phyloP scores from a whole-genome alignment of 306 rosid species.

The Mimosa pudica region DNA sequence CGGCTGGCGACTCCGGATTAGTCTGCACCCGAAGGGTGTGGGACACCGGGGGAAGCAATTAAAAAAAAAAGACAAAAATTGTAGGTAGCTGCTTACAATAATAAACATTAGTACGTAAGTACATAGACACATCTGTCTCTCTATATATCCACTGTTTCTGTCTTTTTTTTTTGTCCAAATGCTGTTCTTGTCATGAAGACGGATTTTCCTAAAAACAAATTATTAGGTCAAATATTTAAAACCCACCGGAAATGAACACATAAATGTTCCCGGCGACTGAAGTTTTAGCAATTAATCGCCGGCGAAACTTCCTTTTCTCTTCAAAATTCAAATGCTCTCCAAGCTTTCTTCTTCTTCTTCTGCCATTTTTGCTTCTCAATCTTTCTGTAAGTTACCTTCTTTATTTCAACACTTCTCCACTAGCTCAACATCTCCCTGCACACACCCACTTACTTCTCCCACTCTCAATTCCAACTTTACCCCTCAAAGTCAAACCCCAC shows the following conservation, averaged over 20 bases:
- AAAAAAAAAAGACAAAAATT: too few relatives aligned
- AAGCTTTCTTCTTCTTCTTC: constrained; percentile 9
- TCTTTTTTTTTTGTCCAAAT: too few relatives aligned
- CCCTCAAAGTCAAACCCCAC: constrained; percentile 18
- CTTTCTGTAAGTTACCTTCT: constrained; percentile 25
- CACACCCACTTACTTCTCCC: neutral
- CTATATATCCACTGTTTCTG: too few relatives aligned
- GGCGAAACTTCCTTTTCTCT: neutral
- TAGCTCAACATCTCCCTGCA: constrained; percentile 9
- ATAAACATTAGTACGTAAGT: too few relatives aligned
- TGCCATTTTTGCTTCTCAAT: neutral
- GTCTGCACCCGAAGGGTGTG: too few relatives aligned
- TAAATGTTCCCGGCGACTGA: neutral
- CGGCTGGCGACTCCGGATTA: too few relatives aligned
- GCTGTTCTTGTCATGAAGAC: too few relatives aligned
- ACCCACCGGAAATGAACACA: neutral
- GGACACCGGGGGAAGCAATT: too few relatives aligned
- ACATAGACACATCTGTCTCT: too few relatives aligned
- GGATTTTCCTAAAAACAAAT: too few relatives aligned
- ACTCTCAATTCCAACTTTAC: constrained; percentile 18
- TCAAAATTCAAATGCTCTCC: constrained; percentile 9
- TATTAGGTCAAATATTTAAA: too few relatives aligned
- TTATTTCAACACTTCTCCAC: constrained; percentile 20
- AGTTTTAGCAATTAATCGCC: neutral
- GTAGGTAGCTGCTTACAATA: too few relatives aligned